Percentiles rank a stretch among this genome's conserved stretches.
These are phyloP conservation scores for Cadophora luteo-olivacea DNA, from an alignment of 2,329 filamentous ascomycete genomes.

Conservation along the genomic window DNA sequence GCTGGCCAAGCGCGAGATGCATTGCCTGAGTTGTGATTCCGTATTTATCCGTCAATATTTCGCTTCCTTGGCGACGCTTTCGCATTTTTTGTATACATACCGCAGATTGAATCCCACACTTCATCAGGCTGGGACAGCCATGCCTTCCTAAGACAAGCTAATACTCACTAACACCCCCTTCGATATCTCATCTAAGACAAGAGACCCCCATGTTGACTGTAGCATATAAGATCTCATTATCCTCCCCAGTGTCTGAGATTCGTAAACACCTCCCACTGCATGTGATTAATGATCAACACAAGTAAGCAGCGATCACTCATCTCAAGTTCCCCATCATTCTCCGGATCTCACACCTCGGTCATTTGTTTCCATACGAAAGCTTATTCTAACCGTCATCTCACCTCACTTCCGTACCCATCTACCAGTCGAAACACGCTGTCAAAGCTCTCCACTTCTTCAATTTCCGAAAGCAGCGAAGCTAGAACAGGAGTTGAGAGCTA, in stretches of 20 bases:
- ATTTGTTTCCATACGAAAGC: not conserved
- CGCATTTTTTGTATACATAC: not conserved
- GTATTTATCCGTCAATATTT: not conserved
- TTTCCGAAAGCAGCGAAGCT: not conserved
- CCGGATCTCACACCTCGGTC: not conserved
- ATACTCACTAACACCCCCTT: not conserved
- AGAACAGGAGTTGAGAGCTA: not conserved
- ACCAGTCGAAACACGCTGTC: not conserved
- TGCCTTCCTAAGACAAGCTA: not conserved
- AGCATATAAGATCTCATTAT: not conserved
- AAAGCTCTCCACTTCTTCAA: not conserved
- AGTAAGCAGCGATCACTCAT: not conserved
- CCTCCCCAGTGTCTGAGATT: not conserved
- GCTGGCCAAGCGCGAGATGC: not conserved
- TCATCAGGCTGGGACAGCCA: not conserved
- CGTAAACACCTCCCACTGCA: not conserved
- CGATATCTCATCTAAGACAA: not conserved
- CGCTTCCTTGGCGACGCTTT: not conserved
- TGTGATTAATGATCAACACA: not conserved
- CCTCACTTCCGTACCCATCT: not conserved
- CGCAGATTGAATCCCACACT: not conserved
- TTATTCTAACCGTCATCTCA: conserved; percentile 8
- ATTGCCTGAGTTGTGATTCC: not conserved
- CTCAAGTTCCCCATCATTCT: not conserved
- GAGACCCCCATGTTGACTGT: not conserved